These are phyloP conservation scores for Komagataella mondaviorum DNA, from an alignment of 805 yeast genomes.

Conservation along the genomic window DNA sequence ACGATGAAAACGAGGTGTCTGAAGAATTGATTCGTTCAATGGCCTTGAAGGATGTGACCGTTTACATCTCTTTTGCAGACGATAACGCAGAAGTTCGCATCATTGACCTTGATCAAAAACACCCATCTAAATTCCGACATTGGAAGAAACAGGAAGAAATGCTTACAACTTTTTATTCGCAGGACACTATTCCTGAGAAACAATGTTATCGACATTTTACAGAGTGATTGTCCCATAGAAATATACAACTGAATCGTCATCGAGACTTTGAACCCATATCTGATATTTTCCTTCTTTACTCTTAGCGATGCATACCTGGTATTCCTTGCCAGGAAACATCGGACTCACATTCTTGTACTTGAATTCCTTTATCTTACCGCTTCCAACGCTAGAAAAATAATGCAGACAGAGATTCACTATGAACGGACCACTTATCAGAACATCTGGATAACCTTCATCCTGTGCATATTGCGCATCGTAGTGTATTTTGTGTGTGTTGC, in stretches of 20 bases:
- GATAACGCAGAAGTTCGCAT: constrained; percentile 15
- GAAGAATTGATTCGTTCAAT: constrained; percentile 26
- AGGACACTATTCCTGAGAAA: not conserved
- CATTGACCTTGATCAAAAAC: constrained; percentile 37
- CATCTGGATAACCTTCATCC: constrained; percentile 44
- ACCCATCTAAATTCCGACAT: constrained; percentile 24
- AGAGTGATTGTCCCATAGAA: not conserved
- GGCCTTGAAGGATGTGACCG: constrained; percentile 41
- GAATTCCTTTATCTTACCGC: constrained; percentile 16
- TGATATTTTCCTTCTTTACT: constrained; percentile 4
- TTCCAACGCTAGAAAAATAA: constrained; percentile 24
- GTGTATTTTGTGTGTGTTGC: constrained; percentile 80
- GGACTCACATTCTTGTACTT: constrained; percentile 39
- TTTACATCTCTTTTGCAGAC: constrained; percentile 21
- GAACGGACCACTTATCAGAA: constrained; percentile 76
- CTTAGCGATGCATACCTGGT: constrained; percentile 13
- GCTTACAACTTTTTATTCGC: not conserved
- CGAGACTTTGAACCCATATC: constrained; percentile 15
- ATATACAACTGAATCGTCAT: constrained; percentile 15
- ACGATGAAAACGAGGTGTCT: constrained; percentile 24
- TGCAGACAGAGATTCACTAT: constrained; percentile 45
- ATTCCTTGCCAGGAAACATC: constrained; percentile 25
- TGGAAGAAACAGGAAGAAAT: constrained; percentile 22
- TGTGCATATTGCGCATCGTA: constrained; percentile 44
- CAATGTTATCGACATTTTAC: not conserved